A percentile compares a stretch with the other conserved stretches of the same genome.
Evolutionary conservation across 495 filamentous ascomycete species (phyloP).

Genomic region (Aspergillus avenaceus): DNA sequence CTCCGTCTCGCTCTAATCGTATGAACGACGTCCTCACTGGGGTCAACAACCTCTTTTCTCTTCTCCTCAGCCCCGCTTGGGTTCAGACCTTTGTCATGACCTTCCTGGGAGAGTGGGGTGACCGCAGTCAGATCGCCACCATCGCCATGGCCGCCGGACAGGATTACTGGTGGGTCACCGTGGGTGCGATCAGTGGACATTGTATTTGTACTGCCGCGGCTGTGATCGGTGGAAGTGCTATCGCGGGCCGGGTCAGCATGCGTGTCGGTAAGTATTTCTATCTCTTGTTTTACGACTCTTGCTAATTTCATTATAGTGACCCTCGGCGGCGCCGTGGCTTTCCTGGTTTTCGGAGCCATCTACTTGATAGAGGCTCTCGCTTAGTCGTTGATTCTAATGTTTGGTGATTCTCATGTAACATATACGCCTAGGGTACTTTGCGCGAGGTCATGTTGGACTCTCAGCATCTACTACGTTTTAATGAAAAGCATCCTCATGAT

Average conservation of each 20-base stretch:
- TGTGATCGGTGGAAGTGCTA: slow-evolving; percentile 88
- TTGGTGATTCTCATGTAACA: background rate
- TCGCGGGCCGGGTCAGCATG: slow-evolving; percentile 91
- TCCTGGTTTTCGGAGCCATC: slow-evolving; percentile 85
- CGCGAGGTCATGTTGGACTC: background rate
- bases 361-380: slow-evolving; percentile 82
- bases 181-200: slow-evolving; percentile 85
- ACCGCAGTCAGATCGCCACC: slow-evolving; percentile 95
- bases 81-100: slow-evolving; percentile 99
- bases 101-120: slow-evolving; percentile 97
- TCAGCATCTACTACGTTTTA: background rate
- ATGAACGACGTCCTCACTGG: slow-evolving; percentile 50
- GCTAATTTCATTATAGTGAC: slow-evolving; percentile 61
- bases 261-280: slow-evolving; percentile 79
- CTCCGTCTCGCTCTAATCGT: slow-evolving; percentile 41
- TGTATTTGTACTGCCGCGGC: slow-evolving; percentile 85
- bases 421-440: background rate
- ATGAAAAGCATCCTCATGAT: background rate
- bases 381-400: slow-evolving; percentile 14
- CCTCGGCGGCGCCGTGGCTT: slow-evolving; percentile 87
- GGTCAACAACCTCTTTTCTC: slow-evolving; percentile 78
- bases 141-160: slow-evolving; percentile 98
- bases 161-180: slow-evolving; percentile 98
- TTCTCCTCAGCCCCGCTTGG: slow-evolving; percentile 92
- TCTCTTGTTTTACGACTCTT: slow-evolving; percentile 2